Evolutionary conservation across 805 yeast genomes (phyloP).

Genomic region (Yarrowia keelungensis): DNA sequence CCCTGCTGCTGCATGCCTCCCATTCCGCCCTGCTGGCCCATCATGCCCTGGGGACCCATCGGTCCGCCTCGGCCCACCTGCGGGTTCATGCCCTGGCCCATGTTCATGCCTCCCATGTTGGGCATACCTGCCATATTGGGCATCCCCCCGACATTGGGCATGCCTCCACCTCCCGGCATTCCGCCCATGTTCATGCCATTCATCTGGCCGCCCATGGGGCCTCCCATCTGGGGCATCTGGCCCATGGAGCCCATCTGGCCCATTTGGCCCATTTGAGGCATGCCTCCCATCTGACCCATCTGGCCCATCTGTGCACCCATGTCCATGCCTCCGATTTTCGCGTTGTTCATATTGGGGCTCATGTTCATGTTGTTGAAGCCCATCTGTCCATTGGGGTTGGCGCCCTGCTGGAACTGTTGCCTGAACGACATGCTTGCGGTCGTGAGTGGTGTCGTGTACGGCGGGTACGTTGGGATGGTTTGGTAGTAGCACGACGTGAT

Average conservation of each 20-base stretch:
- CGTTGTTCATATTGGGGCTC: constrained; percentile 34
- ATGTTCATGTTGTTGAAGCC: constrained; percentile 29
- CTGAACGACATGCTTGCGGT: constrained; percentile 20
- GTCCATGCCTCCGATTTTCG: constrained; percentile 33
- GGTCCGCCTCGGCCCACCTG: constrained; percentile 16
- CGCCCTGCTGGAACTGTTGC: constrained; percentile 35
- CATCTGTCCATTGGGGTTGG: constrained; percentile 33
- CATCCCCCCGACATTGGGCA: constrained; percentile 12
- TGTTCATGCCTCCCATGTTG: constrained; percentile 21
- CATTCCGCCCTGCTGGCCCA: constrained; percentile 26
- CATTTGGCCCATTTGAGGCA: constrained; percentile 20
- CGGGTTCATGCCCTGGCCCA: constrained; percentile 36
- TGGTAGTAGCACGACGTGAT: constrained; percentile 3
- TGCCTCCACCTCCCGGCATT: neutral
- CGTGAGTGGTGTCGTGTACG: neutral
- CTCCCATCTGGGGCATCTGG: constrained; percentile 9
- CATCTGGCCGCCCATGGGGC: constrained; percentile 30
- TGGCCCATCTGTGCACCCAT: constrained; percentile 24
- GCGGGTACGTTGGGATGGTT: neutral
- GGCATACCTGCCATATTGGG: constrained; percentile 41
- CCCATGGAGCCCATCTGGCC: neutral
- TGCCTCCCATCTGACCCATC: constrained; percentile 10
- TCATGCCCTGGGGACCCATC: constrained; percentile 37
- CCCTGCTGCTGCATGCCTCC: constrained; percentile 13
- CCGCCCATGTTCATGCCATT: constrained; percentile 41